phyloP scores from a whole-genome alignment of 2,329 filamentous ascomycete genomes.

The Didymella glomerata region DNA sequence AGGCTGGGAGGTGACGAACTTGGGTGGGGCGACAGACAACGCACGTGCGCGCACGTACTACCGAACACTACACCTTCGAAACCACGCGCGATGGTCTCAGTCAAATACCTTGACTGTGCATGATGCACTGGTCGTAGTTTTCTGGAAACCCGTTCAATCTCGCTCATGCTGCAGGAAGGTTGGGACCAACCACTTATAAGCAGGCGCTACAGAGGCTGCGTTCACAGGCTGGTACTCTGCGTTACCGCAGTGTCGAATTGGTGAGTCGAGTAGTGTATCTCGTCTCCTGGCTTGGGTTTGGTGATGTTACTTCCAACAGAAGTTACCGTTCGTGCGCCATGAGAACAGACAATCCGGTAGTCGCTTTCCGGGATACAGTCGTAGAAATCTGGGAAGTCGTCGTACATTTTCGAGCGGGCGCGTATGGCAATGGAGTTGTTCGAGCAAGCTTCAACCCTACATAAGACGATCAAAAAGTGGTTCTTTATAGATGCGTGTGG shows the following conservation, averaged over 20 bases:
- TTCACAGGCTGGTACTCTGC: background rate
- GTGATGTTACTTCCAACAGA: background rate
- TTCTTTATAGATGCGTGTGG: background rate
- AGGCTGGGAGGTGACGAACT: slow-evolving; percentile 8
- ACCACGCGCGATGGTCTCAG: background rate
- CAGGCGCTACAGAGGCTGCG: background rate
- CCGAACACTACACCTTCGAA: background rate
- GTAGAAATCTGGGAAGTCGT: background rate
- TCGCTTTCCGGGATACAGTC: background rate
- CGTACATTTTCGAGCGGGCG: background rate
- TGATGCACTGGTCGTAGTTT: background rate
- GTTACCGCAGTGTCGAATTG: background rate
- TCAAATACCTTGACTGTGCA: background rate
- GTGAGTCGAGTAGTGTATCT: background rate
- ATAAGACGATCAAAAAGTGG: background rate
- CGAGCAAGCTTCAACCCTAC: background rate
- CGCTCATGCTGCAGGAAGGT: background rate
- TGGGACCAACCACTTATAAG: background rate
- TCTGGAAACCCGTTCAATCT: background rate
- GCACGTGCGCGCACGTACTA: slow-evolving; percentile 12
- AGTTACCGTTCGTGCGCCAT: background rate
- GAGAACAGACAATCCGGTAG: background rate
- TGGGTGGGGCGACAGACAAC: slow-evolving; percentile 7
- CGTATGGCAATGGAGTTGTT: background rate
- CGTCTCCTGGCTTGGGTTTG: background rate